Evolutionary conservation across 2,329 filamentous ascomycete species (phyloP), one percentile per base, ranked within the genome.

Genomic region (Apiospora pterosperma): DNA sequence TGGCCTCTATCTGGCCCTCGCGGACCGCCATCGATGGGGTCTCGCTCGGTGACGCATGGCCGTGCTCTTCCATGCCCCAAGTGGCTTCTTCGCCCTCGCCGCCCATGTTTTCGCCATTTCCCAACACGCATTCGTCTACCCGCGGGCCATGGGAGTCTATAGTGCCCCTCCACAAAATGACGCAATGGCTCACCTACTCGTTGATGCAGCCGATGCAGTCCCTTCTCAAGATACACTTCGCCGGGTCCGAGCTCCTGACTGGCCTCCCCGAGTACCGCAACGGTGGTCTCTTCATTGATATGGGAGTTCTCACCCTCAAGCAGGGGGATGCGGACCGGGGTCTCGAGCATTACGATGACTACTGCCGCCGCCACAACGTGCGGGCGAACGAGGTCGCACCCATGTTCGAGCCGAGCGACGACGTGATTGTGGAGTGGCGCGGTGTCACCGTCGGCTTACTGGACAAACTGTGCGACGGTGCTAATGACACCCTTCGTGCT

Each of bases 21-120:
- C 89, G 95, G 67, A 97, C 95, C 0, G 88, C 91, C 67, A 90
- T 99, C 70, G 92, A 97, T 74, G 93, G 93, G 2, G 85, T 92
- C 34, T 88, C 93, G 0, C 87, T 99, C 19, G 96, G 96, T 63
- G 96, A 99, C 75, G 95, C 96, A 28, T 99, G 96, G 96, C 92
- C 90, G 0, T 97, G 94, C 78, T 88, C 86, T 12, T 87, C 66
- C 5, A 68, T 68, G 66, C 66, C 66, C 14, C 66, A 68, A 42
- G 25, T 61, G 36, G 8, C 60, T 0, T 19, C 64, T 19, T 58
- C 63, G 10, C 63, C 66, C 11, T 38, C 61, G 8, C 67, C 66
- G 34, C 63, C 65, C 36, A 64, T 55, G 19, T 68, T 68, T 23
- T 68, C 66, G 19, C 65, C 66, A 10, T 68, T 68, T 59, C 66